phyloP scores from a whole-genome alignment of 2,329 filamentous ascomycete species.

The Lecanicillium sp. region DNA sequence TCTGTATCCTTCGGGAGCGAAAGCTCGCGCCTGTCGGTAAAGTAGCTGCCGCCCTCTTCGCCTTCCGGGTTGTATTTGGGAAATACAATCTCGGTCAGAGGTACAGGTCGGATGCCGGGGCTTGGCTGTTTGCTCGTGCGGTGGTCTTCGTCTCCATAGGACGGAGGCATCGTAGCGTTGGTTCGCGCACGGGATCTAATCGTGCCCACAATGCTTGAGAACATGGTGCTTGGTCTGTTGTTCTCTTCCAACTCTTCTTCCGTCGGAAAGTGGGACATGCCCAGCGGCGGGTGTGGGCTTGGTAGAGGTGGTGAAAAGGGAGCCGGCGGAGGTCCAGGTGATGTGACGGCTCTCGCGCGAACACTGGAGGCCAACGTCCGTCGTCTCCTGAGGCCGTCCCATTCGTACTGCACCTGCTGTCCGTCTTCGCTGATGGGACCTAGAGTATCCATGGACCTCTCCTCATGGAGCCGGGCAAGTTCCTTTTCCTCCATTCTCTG shows the following conservation, averaged over 20 bases:
- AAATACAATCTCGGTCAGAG: slow-evolving; percentile 53
- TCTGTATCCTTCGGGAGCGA: slow-evolving; percentile 40
- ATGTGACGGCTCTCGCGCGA: slow-evolving; percentile 9
- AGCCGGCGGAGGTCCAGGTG: slow-evolving; percentile 16
- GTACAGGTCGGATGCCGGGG: slow-evolving; percentile 50
- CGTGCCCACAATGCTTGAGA: slow-evolving; percentile 51
- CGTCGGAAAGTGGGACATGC: slow-evolving; percentile 73
- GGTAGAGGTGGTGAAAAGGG: slow-evolving; percentile 27
- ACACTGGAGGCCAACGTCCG: slow-evolving; percentile 38
- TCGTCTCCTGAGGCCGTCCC: slow-evolving; percentile 80
- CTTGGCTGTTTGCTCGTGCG: slow-evolving; percentile 37
- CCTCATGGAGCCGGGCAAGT: slow-evolving; percentile 68
- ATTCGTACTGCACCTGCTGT: slow-evolving; percentile 58
- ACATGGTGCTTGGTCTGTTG: slow-evolving; percentile 37
- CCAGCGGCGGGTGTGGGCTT: slow-evolving; percentile 63
- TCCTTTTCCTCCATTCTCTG: slow-evolving; percentile 76
- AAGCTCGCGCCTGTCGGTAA: slow-evolving; percentile 29
- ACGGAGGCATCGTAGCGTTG: slow-evolving; percentile 22
- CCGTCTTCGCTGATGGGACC: slow-evolving; percentile 73
- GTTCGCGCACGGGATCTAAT: slow-evolving; percentile 30
- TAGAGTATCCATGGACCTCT: slow-evolving; percentile 63
- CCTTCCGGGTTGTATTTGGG: slow-evolving; percentile 36
- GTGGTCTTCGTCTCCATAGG: slow-evolving; percentile 26
- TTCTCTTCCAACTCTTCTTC: slow-evolving; percentile 53
- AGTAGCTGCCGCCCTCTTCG: slow-evolving; percentile 33